Conservation (phyloP, 257 asterid genomes). For the Solanum tarijense region DNA sequence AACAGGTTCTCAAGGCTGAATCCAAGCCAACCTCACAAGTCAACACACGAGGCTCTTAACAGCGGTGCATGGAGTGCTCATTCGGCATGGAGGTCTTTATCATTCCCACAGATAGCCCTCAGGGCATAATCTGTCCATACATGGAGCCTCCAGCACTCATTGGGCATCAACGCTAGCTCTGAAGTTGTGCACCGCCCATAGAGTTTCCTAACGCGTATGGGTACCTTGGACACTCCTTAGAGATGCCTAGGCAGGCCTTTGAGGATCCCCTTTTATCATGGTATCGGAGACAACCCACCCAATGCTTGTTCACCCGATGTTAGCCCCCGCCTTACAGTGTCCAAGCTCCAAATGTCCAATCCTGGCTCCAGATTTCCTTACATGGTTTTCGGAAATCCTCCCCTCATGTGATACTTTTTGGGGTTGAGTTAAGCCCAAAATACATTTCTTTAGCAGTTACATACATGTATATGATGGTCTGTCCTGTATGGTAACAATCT, state of each 20-base stretch:
- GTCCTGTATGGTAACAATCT: neutral
- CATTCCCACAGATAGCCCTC: neutral
- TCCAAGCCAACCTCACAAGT: neutral
- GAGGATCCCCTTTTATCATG: neutral
- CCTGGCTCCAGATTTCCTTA: neutral
- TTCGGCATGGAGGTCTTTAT: neutral
- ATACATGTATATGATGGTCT: neutral
- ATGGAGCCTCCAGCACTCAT: neutral
- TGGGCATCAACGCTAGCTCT: neutral
- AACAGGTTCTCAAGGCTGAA: neutral
- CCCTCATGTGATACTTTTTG: neutral
- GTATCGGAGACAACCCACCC: neutral
- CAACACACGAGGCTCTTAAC: neutral
- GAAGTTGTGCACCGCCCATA: neutral
- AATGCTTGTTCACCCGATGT: neutral
- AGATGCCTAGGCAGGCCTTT: neutral
- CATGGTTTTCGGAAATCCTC: neutral
- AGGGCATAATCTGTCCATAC: neutral
- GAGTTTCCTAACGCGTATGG: neutral
- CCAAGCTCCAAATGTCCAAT: neutral
- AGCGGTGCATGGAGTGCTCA: neutral
- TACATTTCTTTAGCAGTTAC: neutral
- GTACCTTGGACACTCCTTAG: neutral
- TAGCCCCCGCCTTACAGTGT: neutral
- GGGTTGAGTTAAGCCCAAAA: neutral